These are phyloP conservation scores for Wallacemonas sp. DNA, from an alignment of 208 protist genomes.

Conservation along the genomic window DNA sequence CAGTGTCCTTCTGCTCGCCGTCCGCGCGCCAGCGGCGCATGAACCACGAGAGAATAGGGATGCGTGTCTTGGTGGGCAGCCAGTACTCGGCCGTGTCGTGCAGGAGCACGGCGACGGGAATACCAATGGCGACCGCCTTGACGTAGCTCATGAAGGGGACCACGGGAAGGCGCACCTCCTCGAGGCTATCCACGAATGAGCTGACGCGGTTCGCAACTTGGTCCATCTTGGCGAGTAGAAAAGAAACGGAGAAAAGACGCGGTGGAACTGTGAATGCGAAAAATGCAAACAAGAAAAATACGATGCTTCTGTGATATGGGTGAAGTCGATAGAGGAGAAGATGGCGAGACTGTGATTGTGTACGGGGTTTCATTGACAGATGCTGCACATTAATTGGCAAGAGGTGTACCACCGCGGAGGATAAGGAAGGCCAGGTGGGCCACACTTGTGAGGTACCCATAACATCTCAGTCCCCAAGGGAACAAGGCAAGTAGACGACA, in stretches of 20 bases:
- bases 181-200: slow-evolving; percentile 59
- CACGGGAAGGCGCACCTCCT: slow-evolving; percentile 62
- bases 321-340: not conserved
- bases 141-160: slow-evolving; percentile 58
- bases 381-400: too few species aligned
- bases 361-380: too few species aligned
- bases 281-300: not conserved
- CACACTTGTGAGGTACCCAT: too few species aligned
- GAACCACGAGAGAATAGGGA: slow-evolving; percentile 83
- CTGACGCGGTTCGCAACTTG: slow-evolving; percentile 63
- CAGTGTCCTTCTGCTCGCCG: slow-evolving; percentile 46
- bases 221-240: slow-evolving; percentile 50
- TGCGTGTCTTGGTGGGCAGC: slow-evolving; percentile 49
- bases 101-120: slow-evolving; percentile 74
- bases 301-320: not conserved
- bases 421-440: too few species aligned
- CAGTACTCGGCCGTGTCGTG: slow-evolving; percentile 83
- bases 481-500: too few species aligned
- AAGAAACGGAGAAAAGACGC: slow-evolving; percentile 1
- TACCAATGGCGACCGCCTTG: slow-evolving; percentile 58
- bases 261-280: not conserved
- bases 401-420: too few species aligned
- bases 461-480: too few species aligned
- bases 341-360: too few species aligned
- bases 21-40: slow-evolving; percentile 65